Base-by-base conservation (phyloP, 331 rosid genomes). In the Dryas integrifolia region DNA sequence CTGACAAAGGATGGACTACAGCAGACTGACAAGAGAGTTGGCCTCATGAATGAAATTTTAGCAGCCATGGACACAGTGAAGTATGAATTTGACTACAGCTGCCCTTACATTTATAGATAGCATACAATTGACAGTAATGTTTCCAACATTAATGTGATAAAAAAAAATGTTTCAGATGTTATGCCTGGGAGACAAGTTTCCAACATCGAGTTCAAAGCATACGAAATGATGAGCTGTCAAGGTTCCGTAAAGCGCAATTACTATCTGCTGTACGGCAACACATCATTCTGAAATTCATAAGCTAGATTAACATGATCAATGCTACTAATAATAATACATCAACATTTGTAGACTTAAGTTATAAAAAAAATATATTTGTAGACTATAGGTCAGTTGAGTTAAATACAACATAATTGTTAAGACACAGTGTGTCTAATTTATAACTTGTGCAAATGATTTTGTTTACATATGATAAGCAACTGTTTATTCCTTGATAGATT, bases 181-280 rank as follows among this genome's bases (percentile, higher is more conserved):
- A 88, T 81, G 92, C 98, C 51, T 92, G 97, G 98, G 96, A 90
- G 78, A 80, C 85, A 72, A 92, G 98, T 85, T 90, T 92, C 77
- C 86, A 85, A 39, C 73, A 85, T 53, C 88, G 84, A 83, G 83
- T 88, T 71, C 96, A 84, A 83, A 79, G 80, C 73, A 82, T 88
- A 75, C 78, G 98, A 48, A 59, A 83, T 61, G 82, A 87, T 3
- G 97, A 90, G 77, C 84, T 92, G 9, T 74, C 88, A 15, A 88
- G 89, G 85, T 80, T 92, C 60, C 87, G 92, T 41, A 85, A 80
- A 84, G 96, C 93, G 8, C 93, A 88, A 56, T 72, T 92, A 40
- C 80, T 90, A 61, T 82, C 86, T 74, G 86, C 96, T 74, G 98
- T 90, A 90, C n/a, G 86, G 41, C 26, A 62, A 65, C 79, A 67